A percentile compares a stretch with the other conserved stretches of the same genome.
Evolutionary conservation across 192 early-diverging fungal genomes (phyloP).

Genomic region (Dispira simplex): DNA sequence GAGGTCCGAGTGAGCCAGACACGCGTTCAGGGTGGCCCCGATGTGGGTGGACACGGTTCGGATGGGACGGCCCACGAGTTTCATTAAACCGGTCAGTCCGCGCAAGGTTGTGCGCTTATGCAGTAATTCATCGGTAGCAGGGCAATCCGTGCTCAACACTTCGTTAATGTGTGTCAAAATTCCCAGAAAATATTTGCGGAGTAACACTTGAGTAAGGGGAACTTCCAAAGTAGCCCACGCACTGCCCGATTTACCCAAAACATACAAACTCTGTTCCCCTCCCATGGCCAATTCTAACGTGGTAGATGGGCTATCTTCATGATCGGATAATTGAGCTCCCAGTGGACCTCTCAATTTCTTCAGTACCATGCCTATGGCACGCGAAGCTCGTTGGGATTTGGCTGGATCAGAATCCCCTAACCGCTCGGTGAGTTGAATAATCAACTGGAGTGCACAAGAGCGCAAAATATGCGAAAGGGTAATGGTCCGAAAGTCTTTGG

Average conservation of each 20-base stretch:
- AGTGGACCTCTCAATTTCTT: not conserved
- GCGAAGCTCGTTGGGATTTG: not conserved
- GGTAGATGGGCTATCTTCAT: not conserved
- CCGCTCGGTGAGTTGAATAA: not conserved
- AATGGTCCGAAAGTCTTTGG: not conserved
- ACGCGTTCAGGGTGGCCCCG: not conserved
- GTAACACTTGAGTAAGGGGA: not conserved
- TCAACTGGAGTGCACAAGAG: conserved; percentile 7
- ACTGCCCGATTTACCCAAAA: not conserved
- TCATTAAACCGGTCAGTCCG: not conserved
- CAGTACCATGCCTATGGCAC: conserved; percentile 4
- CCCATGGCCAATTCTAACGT: no score
- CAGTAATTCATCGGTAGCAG: no score
- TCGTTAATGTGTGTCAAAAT: conserved; percentile 6
- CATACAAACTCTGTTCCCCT: not conserved
- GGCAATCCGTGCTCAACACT: not conserved
- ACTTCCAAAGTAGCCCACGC: not conserved
- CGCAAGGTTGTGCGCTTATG: not conserved
- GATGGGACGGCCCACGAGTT: conserved; percentile 1
- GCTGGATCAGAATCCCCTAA: not conserved
- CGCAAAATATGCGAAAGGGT: conserved; percentile 2
- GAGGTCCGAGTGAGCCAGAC: not conserved
- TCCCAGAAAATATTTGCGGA: conserved; percentile 8
- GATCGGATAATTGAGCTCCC: not conserved
- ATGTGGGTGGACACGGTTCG: conserved; percentile 1